These are phyloP conservation scores for Globisporangium solare DNA, from an alignment of 352 stramenopile genomes.

Conservation along the genomic window DNA sequence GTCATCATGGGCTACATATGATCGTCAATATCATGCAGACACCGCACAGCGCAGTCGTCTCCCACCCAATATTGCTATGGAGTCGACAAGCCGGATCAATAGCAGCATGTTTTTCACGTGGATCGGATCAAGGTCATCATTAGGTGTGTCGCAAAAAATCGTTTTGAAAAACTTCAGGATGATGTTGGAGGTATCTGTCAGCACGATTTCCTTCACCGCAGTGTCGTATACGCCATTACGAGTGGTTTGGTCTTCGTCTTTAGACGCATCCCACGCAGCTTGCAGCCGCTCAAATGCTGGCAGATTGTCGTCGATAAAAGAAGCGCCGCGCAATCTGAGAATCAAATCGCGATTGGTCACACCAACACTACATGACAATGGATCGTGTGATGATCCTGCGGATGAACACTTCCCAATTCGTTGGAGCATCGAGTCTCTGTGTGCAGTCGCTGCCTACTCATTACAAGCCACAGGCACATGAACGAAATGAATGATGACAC, in stretches of 20 bases:
- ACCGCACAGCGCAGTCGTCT: conserved; percentile 12
- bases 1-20: no score
- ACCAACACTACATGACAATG: no score
- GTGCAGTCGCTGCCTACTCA: conserved; percentile 20
- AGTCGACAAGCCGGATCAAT: conserved; percentile 45
- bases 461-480: neutral
- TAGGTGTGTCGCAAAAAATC: conserved; percentile 28
- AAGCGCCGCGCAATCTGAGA: no score
- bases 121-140: conserved; percentile 17
- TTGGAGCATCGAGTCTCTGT: conserved; percentile 41
- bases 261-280: conserved; percentile 14
- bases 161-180: conserved; percentile 49
- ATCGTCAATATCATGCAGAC: neutral
- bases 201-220: conserved; percentile 32
- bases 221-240: conserved; percentile 20
- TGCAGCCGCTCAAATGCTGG: conserved; percentile 19
- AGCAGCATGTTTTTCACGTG: conserved; percentile 36
- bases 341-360: no score
- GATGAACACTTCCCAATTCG: conserved; percentile 23
- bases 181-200: conserved; percentile 51
- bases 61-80: conserved; percentile 24
- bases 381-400: neutral
- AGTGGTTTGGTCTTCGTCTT: conserved; percentile 1
- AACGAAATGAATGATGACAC: neutral
- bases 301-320: neutral